phyloP scores from a whole-genome alignment of 2,329 filamentous ascomycete genomes.

The Conoideocrella luteorostrata region DNA sequence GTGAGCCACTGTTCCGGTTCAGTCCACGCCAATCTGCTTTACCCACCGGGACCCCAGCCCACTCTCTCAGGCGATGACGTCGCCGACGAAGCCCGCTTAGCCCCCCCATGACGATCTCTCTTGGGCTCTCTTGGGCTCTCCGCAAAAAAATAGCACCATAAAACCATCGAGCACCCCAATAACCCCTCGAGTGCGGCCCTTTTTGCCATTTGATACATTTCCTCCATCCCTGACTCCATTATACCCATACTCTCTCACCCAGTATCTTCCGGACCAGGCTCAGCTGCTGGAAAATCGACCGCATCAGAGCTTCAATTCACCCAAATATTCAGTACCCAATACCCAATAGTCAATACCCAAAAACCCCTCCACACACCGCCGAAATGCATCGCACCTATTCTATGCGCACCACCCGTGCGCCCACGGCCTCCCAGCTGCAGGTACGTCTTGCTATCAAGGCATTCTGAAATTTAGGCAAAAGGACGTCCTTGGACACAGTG shows the following conservation, averaged over 20 bases:
- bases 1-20: not conserved
- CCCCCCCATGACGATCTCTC: slow-evolving; percentile 8
- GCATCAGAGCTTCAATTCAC: slow-evolving; percentile 1
- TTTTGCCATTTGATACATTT: not conserved
- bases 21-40: not conserved
- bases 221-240: slow-evolving; percentile 1
- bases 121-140: slow-evolving; percentile 3
- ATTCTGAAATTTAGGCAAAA: not conserved
- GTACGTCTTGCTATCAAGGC: slow-evolving; percentile 23
- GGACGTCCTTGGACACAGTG: not conserved
- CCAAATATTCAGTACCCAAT: not conserved
- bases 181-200: not conserved
- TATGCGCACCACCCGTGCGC: slow-evolving; percentile 94
- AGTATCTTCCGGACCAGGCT: not conserved
- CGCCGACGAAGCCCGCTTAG: slow-evolving; percentile 7
- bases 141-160: slow-evolving; percentile 10
- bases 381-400: slow-evolving; percentile 97
- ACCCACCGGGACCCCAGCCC: not conserved
- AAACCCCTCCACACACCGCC: slow-evolving; percentile 18
- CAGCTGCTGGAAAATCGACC: slow-evolving; percentile 1
- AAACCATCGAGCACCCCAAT: slow-evolving; percentile 10
- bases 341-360: slow-evolving; percentile 13
- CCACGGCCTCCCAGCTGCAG: slow-evolving; percentile 75
- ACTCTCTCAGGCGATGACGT: slow-evolving; percentile 13
- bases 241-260: not conserved